Conservation (phyloP, 2,329 filamentous ascomycete species). For the Aspergillus flavus region DNA sequence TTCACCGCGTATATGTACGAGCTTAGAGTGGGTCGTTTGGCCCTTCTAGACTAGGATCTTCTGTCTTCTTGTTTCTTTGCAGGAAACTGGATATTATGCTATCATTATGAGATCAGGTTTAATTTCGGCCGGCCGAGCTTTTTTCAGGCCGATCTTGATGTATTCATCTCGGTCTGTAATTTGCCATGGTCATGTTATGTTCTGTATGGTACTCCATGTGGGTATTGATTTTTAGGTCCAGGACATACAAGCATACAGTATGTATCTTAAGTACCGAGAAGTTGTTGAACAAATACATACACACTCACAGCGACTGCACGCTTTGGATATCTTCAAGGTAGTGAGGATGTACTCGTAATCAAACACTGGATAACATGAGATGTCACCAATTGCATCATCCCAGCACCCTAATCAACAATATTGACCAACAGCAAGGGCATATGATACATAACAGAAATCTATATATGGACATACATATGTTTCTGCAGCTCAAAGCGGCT, state of each 20-base stretch:
- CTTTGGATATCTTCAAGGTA: too few relatives aligned
- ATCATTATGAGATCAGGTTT: conserved; percentile 9
- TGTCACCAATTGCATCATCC: background rate
- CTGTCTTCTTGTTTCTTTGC: background rate
- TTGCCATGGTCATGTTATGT: background rate
- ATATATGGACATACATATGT: background rate
- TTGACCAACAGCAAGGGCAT: background rate
- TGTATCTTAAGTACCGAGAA: background rate
- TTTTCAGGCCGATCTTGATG: background rate
- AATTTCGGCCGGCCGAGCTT: background rate
- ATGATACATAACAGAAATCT: background rate
- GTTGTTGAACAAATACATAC: background rate
- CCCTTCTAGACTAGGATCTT: background rate
- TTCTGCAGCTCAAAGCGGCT: background rate
- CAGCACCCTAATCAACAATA: background rate
- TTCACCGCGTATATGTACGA: background rate
- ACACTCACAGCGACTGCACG: too few relatives aligned
- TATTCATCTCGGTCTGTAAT: background rate
- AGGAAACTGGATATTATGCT: background rate
- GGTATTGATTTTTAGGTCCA: background rate
- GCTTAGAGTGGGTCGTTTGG: background rate
- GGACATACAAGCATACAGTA: background rate
- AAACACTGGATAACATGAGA: background rate
- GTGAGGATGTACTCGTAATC: too few relatives aligned
- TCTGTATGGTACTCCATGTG: background rate